Base-by-base conservation (phyloP, 2,329 filamentous ascomycete species). In the Xylaria arbuscula region DNA sequence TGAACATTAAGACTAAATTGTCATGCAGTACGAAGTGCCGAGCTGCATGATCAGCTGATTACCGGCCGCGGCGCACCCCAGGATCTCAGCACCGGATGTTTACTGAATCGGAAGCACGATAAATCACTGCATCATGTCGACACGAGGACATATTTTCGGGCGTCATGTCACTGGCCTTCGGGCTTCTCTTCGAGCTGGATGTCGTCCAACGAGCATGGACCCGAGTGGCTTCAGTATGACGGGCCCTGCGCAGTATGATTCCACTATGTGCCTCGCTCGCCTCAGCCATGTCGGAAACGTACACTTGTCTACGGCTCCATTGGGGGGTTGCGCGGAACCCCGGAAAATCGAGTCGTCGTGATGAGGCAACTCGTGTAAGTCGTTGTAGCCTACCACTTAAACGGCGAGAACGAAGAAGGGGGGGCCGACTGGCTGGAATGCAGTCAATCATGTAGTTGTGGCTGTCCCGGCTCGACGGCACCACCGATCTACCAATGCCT, bases 31-130 rank as follows among this genome's bases (percentile, higher is more conserved):
- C 69, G 51, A 66, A 64, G 40, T 69, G 59, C 67, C 66, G 68
- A 70, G 62, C 68, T 69, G 68, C 66, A 70, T 53, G 62, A 70
- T 70, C 66, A 70, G 69, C 66, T 70, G 69, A 70, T 66, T 50
- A 64, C 51, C 47, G 58, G 53, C 66, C 38, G 62, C 63, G 66
- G 69, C 59, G 66, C 66, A 69, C 63, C 66, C 69, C 66, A 69
- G 69, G 63, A 69, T 70, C 62, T 57, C 40, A 63, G 54, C 51
- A 64, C 62, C 59, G 38, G 55, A 59, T 60, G 28, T 40, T 48
- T 55, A 56, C 38, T 36, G 45, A 66, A 38, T 66, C 60, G 62
- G 65, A 68, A 60, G 64, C 58, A 53, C 53, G 50, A 55, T 65
- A 36, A 64, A 68, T 70, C 54, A 63, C 42, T 62, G 55, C 53